Evolutionary conservation across 2,329 filamentous ascomycete species (phyloP).

Genomic region (Clarireedia homoeocarpa): DNA sequence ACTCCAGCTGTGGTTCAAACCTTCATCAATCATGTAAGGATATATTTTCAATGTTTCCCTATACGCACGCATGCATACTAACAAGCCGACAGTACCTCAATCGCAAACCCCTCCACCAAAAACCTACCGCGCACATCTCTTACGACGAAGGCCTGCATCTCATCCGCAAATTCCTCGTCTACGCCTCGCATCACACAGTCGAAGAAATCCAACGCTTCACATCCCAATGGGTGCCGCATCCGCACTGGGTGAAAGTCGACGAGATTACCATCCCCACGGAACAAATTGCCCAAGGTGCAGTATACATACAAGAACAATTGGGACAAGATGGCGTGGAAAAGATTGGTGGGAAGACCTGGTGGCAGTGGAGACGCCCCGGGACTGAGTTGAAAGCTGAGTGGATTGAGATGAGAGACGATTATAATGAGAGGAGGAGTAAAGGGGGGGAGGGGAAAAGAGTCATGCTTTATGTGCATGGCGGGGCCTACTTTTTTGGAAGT

Average conservation of each 20-base stretch:
- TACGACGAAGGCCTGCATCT: constrained; percentile 90
- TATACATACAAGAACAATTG: constrained; percentile 63
- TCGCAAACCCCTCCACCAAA: constrained; percentile 63
- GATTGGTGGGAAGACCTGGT: constrained; percentile 79
- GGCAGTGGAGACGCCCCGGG: constrained; percentile 73
- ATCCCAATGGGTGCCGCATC: constrained; percentile 81
- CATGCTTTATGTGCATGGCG: constrained; percentile 92
- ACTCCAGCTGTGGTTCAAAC: constrained; percentile 84
- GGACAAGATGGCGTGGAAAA: constrained; percentile 67
- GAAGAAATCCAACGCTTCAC: constrained; percentile 93
- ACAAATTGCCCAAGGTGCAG: constrained; percentile 59
- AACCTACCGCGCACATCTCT: constrained; percentile 82
- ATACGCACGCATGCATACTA: neutral
- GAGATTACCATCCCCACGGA: constrained; percentile 55
- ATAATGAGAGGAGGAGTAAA: constrained; percentile 59
- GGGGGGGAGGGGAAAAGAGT: constrained; percentile 59
- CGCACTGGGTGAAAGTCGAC: constrained; percentile 78
- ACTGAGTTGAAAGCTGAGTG: constrained; percentile 72
- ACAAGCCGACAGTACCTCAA: constrained; percentile 61
- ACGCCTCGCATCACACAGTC: constrained; percentile 81
- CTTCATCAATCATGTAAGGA: constrained; percentile 69
- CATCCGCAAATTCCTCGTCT: constrained; percentile 76
- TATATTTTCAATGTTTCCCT: neutral
- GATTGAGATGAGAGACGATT: constrained; percentile 90
- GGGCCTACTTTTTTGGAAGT: constrained; percentile 91